Evolutionary conservation across 139 green algal genomes (phyloP).

Genomic region (Chlamydomonas incerta): DNA sequence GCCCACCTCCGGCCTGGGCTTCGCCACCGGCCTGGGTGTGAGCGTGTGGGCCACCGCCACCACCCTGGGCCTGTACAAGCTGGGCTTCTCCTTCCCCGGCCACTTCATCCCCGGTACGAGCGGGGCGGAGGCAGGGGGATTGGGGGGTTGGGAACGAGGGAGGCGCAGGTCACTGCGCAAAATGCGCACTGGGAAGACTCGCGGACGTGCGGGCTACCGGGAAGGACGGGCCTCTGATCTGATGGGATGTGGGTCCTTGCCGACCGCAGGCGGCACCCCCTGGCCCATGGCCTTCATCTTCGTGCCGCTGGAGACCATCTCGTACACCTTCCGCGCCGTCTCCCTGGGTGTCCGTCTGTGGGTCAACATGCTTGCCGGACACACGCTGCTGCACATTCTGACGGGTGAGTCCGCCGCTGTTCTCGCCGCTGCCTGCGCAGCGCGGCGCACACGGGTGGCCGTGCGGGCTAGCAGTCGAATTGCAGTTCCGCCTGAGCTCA

Average conservation of each 20-base stretch:
- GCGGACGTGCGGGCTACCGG: no score
- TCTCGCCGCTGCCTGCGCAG: no score
- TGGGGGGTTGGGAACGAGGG: no score
- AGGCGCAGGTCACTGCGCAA: no score
- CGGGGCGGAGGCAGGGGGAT: no score
- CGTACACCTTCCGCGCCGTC: conserved; percentile 62
- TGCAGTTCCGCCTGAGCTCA: no score
- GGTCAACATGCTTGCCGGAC: conserved; percentile 68
- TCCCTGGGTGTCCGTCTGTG: conserved; percentile 65
- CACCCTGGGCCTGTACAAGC: conserved; percentile 58
- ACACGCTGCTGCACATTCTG: conserved; percentile 68
- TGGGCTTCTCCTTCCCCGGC: conserved; percentile 62
- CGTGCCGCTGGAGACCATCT: conserved; percentile 66
- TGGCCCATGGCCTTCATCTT: conserved; percentile 71
- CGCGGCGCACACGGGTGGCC: no score
- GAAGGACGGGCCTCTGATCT: no score
- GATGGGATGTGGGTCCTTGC: no score
- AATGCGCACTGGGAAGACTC: no score
- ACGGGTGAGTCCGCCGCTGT: conserved; percentile 53
- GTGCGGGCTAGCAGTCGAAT: no score
- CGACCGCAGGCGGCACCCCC: conserved; percentile 52
- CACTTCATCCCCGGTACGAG: conserved; percentile 62
- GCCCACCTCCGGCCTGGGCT: conserved; percentile 62
- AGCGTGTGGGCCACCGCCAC: conserved; percentile 64
- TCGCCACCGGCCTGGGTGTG: conserved; percentile 62